Percentiles rank a stretch among this genome's conserved stretches.
Conservation (phyloP, 306 rosid species). For the Fagus crenata region DNA sequence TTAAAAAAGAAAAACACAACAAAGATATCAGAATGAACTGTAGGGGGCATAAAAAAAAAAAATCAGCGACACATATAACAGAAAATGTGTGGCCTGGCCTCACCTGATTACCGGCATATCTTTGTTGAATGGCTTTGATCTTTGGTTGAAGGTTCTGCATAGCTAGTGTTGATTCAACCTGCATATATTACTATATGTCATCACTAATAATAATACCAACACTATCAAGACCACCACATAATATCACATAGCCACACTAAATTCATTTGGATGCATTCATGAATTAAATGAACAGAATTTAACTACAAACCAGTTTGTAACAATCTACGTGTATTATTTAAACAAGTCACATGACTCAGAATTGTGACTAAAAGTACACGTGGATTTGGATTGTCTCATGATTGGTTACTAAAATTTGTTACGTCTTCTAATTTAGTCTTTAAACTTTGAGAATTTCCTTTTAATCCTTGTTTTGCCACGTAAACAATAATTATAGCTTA, state of each 20-base stretch:
- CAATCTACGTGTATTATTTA: no score
- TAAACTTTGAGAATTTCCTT: no score
- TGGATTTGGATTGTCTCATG: no score
- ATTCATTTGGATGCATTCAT: no score
- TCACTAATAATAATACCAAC: not conserved
- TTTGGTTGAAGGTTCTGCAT: conserved; percentile 99
- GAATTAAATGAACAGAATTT: no score
- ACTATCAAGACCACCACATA: not conserved
- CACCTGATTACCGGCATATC: conserved; percentile 98
- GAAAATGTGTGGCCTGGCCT: conserved; percentile 36
- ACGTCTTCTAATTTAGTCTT: no score
- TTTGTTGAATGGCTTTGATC: conserved; percentile 92
- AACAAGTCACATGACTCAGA: no score
- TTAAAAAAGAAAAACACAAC: conserved; percentile 45
- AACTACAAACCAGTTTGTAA: no score
- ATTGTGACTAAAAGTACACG: no score
- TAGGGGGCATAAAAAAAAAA: conserved; percentile 7
- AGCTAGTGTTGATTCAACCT: conserved; percentile 96
- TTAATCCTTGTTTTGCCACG: no score
- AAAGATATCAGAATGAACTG: conserved; percentile 35
- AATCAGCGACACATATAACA: conserved; percentile 1
- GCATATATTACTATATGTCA: conserved; percentile 28
- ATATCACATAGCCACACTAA: not conserved
- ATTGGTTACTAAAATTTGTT: no score
- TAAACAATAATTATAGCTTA: no score